A percentile compares a stretch with the other conserved stretches of the same genome.
Conservation (phyloP, 371 early-diverging fungal species). For the Phascolomyces articulosus region DNA sequence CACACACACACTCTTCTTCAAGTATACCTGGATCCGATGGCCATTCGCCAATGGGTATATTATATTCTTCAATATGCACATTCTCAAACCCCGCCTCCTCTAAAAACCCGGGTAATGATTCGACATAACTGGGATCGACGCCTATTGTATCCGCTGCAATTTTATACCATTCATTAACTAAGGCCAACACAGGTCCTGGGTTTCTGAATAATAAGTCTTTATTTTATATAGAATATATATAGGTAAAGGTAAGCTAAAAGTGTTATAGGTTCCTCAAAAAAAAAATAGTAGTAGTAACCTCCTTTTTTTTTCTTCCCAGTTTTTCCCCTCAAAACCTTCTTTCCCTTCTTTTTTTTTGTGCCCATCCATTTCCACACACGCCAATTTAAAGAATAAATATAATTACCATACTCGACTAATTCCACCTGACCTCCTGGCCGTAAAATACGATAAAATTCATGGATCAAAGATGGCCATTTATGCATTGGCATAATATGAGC, state of each 20-base stretch:
- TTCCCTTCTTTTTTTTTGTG: background rate
- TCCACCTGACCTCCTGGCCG: constrained; percentile 55
- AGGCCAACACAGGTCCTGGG: constrained; percentile 40
- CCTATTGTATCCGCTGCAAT: constrained; percentile 31
- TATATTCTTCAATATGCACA: constrained; percentile 19
- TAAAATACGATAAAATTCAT: constrained; percentile 43
- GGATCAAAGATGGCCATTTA: constrained; percentile 39
- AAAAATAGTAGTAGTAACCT: too few relatives aligned
- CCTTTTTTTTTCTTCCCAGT: too few relatives aligned
- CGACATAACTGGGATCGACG: constrained; percentile 29
- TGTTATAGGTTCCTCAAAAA: background rate
- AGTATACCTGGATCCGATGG: constrained; percentile 40
- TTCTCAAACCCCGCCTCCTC: constrained; percentile 36
- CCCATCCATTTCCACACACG: constrained; percentile 1
- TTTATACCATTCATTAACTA: constrained; percentile 49
- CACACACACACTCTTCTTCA: too few relatives aligned
- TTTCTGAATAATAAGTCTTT: constrained; percentile 29
- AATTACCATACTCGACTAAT: constrained; percentile 41
- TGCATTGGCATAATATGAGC: constrained; percentile 38
- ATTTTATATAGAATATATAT: too few relatives aligned
- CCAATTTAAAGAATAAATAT: background rate
- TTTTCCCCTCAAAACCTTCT: background rate
- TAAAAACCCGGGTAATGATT: constrained; percentile 19
- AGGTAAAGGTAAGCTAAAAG: too few relatives aligned
- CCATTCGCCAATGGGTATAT: constrained; percentile 57